Evolutionary conservation across 2,329 filamentous ascomycete species (phyloP).

Genomic region (Dothistroma septosporum): DNA sequence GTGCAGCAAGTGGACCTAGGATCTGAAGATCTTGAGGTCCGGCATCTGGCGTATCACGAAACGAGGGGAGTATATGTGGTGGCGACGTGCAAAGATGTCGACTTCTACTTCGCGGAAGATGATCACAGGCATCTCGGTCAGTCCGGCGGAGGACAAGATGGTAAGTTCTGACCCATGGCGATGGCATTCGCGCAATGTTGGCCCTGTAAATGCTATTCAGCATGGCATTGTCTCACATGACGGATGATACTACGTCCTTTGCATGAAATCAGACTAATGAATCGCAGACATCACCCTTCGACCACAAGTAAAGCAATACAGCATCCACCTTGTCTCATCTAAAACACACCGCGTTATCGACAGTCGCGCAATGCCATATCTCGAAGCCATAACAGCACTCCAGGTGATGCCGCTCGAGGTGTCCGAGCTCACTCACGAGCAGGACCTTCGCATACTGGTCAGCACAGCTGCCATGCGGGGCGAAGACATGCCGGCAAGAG

Average conservation of each 20-base stretch:
- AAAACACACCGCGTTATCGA: slow-evolving; percentile 75
- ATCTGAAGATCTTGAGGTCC: slow-evolving; percentile 48
- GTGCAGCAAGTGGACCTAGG: slow-evolving; percentile 66
- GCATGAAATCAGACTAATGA: neutral
- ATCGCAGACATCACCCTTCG: slow-evolving; percentile 49
- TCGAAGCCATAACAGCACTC: slow-evolving; percentile 75
- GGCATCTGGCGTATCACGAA: slow-evolving; percentile 71
- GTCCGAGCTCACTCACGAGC: slow-evolving; percentile 85
- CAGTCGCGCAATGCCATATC: slow-evolving; percentile 65
- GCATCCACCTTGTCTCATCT: slow-evolving; percentile 74
- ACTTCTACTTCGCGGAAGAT: slow-evolving; percentile 81
- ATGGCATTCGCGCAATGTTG: slow-evolving; percentile 11
- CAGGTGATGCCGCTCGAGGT: slow-evolving; percentile 81
- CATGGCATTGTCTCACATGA: neutral
- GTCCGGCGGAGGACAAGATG: slow-evolving; percentile 41
- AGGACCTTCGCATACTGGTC: slow-evolving; percentile 74
- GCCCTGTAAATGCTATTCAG: neutral
- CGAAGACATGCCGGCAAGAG: slow-evolving; percentile 82
- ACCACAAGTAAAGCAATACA: slow-evolving; percentile 67
- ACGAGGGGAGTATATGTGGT: slow-evolving; percentile 71
- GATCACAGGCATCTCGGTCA: slow-evolving; percentile 79
- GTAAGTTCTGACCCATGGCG: slow-evolving; percentile 37
- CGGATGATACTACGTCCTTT: too few species aligned
- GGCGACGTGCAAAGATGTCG: slow-evolving; percentile 62
- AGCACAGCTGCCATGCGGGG: slow-evolving; percentile 83